Percentiles rank a stretch among this genome's conserved stretches.
Evolutionary conservation across 805 yeast genomes (phyloP).

Genomic region (Wickerhamomyces silvicola): DNA sequence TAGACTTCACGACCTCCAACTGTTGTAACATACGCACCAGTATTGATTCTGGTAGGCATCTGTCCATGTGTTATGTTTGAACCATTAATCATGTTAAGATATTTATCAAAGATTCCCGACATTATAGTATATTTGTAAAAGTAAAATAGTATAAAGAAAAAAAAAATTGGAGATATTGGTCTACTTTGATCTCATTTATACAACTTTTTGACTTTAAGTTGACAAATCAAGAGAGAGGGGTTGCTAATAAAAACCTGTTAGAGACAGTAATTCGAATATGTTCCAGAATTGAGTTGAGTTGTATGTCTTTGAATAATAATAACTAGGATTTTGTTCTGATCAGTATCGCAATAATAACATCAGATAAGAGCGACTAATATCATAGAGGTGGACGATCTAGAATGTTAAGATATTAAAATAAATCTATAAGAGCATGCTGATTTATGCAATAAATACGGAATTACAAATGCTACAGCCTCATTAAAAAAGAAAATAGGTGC

Average conservation of each 20-base stretch:
- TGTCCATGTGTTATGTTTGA: conserved; percentile 14
- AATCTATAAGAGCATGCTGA: no score
- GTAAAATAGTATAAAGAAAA: neutral
- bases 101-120: conserved; percentile 27
- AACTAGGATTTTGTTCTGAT: no score
- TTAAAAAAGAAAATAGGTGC: no score
- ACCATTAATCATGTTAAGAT: conserved; percentile 19
- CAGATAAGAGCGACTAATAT: no score
- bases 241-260: neutral
- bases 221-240: conserved; percentile 1
- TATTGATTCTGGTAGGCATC: conserved; percentile 16
- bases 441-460: no score
- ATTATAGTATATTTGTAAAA: conserved; percentile 8
- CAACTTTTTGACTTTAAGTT: neutral
- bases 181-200: neutral
- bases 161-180: neutral
- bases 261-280: no score
- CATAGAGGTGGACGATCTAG: no score
- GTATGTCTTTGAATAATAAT: no score
- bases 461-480: no score
- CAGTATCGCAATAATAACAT: no score
- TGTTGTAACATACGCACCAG: conserved; percentile 10
- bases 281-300: no score
- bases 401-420: no score
- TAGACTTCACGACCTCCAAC: conserved; percentile 15